Evolutionary conservation across 2,329 filamentous ascomycete genomes (phyloP), one percentile per base, ranked within the genome.

Genomic region (Myotisia sp.): DNA sequence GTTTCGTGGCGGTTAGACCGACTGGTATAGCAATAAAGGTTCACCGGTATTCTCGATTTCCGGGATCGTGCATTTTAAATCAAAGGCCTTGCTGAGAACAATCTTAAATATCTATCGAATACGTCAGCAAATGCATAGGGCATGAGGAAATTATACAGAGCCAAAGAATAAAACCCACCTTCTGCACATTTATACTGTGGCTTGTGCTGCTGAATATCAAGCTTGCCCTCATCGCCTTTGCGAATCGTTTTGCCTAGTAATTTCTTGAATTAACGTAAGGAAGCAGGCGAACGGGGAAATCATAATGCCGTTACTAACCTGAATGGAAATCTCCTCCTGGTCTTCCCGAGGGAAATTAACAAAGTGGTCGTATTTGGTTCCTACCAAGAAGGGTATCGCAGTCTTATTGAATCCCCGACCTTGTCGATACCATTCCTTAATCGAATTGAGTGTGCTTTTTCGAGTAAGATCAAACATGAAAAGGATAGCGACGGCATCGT

Each of bases 381-480:
- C 90, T 12, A 98, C 83, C 16, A 98, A 62, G 52, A 98, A 93
- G 0, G 90, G 90, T 46, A 98, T 98, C n/a, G 90, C 90, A 9
- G 90, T 98, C 69, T 98, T 98, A 70, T 98, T 98, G 69, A 98
- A 98, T 16, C 90, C 90, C 44, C 90, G 74, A 30, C 90, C 90
- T 61, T 98, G 90, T 36, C 90, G 74, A 56, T 98, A 98, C 90
- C 90, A 98, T 58, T 98, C 90, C 66, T 98, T 98, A 68, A 98
- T 95, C 51, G 84, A 93, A 64, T 98, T 98, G 47, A 98, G 68
- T 0, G 90, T 98, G 62, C 86, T 94, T 69, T 98, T 98, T 47
- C 90, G 74, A 19, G 90, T 98, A 46, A 98, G 67, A 57, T 98
- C 90, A 58, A 98, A 98, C 90, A 98, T 98, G 73, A 98, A 98